Evolutionary conservation across 176 grass and related monocot genomes (phyloP), one percentile per base, ranked within the genome.

Genomic region (Zea luxurians): DNA sequence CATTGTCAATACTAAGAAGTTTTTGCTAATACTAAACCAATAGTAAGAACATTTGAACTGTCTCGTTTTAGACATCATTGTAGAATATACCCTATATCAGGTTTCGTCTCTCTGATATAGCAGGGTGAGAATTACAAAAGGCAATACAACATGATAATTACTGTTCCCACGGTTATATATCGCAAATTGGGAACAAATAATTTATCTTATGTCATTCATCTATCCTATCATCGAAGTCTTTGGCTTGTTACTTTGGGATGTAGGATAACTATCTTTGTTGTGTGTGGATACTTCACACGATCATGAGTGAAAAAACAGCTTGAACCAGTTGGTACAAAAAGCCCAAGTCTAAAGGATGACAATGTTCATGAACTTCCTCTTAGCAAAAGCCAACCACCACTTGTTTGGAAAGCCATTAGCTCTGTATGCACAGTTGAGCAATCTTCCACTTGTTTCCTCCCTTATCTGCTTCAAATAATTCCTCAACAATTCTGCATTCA

Each of bases 391-490:
- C 27, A 27, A 27, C 27, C 27, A 27, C 27, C 93, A 97, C 82
- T 97, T 97, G 65, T 97, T 97, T 58, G 93, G 93, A 46, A 88
- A 92, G 37, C 93, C 90, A 73, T 96, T 96, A 55, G 93, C 78
- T 73, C 96, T 98, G 68, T 98, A 98, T 53, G 92, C 96, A 64
- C 96, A 98, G 67, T 47, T 92, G 20, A 98, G 96, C 66, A 99
- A 80, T 86, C 96, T 95, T 78, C 96, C 96, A 75, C 92, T 99
- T 20, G 92, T 95, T 72, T 99, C 96, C 78, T 99, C 92, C 62
- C 96, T 91, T 89, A 99, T 95, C 80, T 99, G 96, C 79, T 95
- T 95, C 96, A 99, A 78, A 91, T 95, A 99, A 71, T 91, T 99
- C 73, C 96, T 87, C 69, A 99, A 86, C 50, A 98, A 37, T 57